Evolutionary conservation across 352 stramenopile species (phyloP).

Genomic region (Pythium apleroticum): DNA sequence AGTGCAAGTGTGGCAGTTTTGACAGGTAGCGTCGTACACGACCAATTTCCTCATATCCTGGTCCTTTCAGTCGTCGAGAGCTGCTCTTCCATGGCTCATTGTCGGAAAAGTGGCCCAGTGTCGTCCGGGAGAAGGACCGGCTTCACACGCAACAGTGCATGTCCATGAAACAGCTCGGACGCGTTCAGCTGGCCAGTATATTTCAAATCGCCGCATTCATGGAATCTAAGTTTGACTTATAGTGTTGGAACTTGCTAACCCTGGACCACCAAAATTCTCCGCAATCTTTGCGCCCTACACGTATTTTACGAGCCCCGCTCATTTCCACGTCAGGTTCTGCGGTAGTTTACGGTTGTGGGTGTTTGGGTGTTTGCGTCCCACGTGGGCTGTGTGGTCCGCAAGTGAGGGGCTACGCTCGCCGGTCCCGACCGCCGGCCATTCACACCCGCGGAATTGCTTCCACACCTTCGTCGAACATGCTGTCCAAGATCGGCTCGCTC

Average conservation of each 20-base stretch:
- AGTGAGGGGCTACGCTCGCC: slow-evolving; percentile 3
- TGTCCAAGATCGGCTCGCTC: slow-evolving; percentile 62
- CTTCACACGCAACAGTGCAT: slow-evolving; percentile 8
- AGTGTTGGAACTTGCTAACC: neutral
- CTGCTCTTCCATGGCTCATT: too few relatives aligned
- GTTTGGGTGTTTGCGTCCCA: slow-evolving; percentile 17
- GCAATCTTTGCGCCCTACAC: neutral
- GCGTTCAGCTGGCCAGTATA: too few relatives aligned
- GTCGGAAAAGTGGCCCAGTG: neutral
- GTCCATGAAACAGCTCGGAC: slow-evolving; percentile 25
- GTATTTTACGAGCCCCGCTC: slow-evolving; percentile 9
- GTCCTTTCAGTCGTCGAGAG: too few relatives aligned
- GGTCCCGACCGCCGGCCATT: neutral
- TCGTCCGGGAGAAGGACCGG: neutral
- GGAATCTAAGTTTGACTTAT: neutral
- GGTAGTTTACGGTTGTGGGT: slow-evolving; percentile 23
- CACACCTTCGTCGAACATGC: slow-evolving; percentile 34
- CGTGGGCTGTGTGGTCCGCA: slow-evolving; percentile 18
- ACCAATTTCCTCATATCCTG: too few relatives aligned
- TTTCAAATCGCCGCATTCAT: too few relatives aligned
- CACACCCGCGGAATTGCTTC: slow-evolving; percentile 29
- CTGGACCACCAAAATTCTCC: slow-evolving; percentile 27
- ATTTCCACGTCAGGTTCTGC: neutral
- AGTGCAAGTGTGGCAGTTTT: too few relatives aligned
- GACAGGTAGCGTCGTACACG: too few relatives aligned